A percentile compares a stretch with the other conserved stretches of the same genome.
These are phyloP conservation scores for Vaccinium myrtillus DNA, from an alignment of 148 eudicot genomes.

Conservation along the genomic window DNA sequence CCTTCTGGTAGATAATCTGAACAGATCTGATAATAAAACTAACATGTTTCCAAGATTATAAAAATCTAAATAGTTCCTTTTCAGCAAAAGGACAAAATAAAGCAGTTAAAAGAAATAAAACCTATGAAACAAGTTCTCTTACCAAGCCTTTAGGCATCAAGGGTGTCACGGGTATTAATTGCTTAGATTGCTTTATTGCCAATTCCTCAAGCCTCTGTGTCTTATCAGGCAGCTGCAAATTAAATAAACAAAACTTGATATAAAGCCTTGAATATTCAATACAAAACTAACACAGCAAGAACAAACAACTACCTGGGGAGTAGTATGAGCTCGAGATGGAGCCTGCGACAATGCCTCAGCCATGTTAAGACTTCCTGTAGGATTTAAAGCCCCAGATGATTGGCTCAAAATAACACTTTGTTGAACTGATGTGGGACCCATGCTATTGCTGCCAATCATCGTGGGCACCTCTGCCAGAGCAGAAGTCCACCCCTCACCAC, in stretches of 20 bases:
- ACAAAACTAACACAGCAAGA: slow-evolving; percentile 4
- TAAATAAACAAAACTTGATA: background rate
- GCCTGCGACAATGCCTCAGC: slow-evolving; percentile 85
- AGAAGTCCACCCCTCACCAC: slow-evolving; percentile 85
- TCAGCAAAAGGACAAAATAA: background rate
- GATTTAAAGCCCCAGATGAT: slow-evolving; percentile 32
- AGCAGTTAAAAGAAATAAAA: background rate
- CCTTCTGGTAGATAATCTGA: background rate
- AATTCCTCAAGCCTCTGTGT: slow-evolving; percentile 77
- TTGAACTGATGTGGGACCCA: slow-evolving; percentile 32
- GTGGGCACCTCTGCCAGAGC: slow-evolving; percentile 80
- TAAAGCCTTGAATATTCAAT: background rate
- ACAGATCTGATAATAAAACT: background rate
- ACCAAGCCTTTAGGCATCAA: slow-evolving; percentile 66
- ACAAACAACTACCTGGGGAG: slow-evolving; percentile 51
- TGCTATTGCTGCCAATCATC: slow-evolving; percentile 37
- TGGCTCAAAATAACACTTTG: slow-evolving; percentile 29
- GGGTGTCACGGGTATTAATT: slow-evolving; percentile 80
- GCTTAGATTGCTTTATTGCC: slow-evolving; percentile 73
- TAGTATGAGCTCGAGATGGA: slow-evolving; percentile 49
- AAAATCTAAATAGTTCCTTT: background rate
- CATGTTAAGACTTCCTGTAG: slow-evolving; percentile 62
- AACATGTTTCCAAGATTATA: background rate
- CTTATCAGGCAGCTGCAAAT: slow-evolving; percentile 49
- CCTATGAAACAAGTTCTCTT: slow-evolving; percentile 14